Base-by-base conservation (phyloP, 805 yeast genomes). In the Saccharomycopsis malanga region DNA sequence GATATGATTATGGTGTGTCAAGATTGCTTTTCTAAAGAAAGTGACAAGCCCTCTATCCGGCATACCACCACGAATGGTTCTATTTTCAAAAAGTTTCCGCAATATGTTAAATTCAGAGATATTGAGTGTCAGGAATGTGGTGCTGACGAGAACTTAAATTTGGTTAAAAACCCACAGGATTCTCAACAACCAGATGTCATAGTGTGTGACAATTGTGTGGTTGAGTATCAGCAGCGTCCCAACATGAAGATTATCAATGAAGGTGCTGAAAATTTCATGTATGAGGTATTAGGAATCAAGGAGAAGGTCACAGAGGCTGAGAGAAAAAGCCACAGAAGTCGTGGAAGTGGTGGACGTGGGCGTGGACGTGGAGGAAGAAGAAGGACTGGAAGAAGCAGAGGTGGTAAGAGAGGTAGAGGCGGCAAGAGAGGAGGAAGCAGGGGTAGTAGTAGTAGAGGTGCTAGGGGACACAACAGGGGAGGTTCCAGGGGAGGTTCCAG, bases 61-160 rank as follows among this genome's bases (percentile, higher is more conserved):
- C 77, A 78, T 53, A 62, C 77, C 2, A 55, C 76, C 3, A 63
- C 71, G 1, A 78, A 78, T 54, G 84, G 84, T 3, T 70, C 81
- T 0, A 60, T 78, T n/a, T 66, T 78, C 53, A 62, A 61, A 48
- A 74, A 67, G 55, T 63, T 76, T 58, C 65, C 64, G 3, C 72
- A 65, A 39, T 78, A 77, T 57, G 62, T 62, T 49, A 70, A 62
- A 39, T 74, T 74, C 38, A 64, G 81, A 60, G 79, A 76, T 51
- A 63, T 77, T 42, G 63, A 63, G 41, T 79, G 84, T 59, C 39
- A 55, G 1, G 44, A 57, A 14, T 78, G 83, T 63, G 68, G 64
- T 2, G 52, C 51, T 25, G 79, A 75, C 34, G 49, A 61, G 3
- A 57, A 67, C 43, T 60, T 77, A 52, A 63, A 61, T 45, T 74